Base-by-base conservation (phyloP, 208 protist genomes). In the Trypanosoma conorhini region DNA sequence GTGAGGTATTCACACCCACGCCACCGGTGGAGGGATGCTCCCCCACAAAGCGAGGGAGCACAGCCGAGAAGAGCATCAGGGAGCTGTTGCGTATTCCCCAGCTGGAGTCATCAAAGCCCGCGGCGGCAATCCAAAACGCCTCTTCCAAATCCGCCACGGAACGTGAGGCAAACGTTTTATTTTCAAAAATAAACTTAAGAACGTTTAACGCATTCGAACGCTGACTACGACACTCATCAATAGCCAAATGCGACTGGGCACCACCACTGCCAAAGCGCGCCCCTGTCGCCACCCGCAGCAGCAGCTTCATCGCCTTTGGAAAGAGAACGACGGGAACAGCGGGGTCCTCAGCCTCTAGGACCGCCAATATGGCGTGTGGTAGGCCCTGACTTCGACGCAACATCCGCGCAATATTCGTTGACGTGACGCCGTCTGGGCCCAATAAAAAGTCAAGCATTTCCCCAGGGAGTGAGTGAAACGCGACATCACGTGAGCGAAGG, bases 31-130 rank as follows among this genome's bases (percentile, higher is more conserved):
- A 85, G 5, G 85, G 88, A 77, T 92, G 84, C 77, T 96, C 91
- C n/a, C 92, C 91, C 42, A 98, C 82, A 65, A 96, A 90, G 58
- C 95, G 89, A 35, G 94, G 90, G 12, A 98, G 80, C 24, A 98
- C 86, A 12, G 91, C 79, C 8, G 92, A 87, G 70, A 92, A 98
- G 9, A 97, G 81, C 87, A 98, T 97, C 1, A 98, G 67, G 22
- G 87, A 94, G 76, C 87, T 95, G 78, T 98, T 98, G 30, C 91
- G 81, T 64, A 96, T 94, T 51, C 85, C 80, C 95, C 95, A 98
- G 65, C 79, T 89, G 22, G 59, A 58, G 58, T 94, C 74, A 66
- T 86, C 81, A 72, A 98, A 96, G 31, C 92, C 92, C 15, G 77
- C 71, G 7, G 89, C 88, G 12, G 88, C 80, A n/a, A 88, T 70